Evolutionary conservation across 176 grass and related monocot genomes (phyloP).

Genomic region (Oryza rufipogon): DNA sequence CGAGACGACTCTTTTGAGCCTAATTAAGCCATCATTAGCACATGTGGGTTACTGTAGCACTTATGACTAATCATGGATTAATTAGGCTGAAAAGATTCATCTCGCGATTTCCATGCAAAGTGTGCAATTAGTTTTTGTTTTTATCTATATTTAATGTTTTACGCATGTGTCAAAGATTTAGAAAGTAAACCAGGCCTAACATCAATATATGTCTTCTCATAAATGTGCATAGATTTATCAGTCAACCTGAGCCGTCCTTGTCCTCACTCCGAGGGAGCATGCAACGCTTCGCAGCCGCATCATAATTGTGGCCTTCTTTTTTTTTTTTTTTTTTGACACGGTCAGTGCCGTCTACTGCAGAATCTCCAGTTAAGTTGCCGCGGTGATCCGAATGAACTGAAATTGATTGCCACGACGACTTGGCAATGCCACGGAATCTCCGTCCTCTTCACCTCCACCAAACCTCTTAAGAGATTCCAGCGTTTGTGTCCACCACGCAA

Average conservation of each 20-base stretch:
- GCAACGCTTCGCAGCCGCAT: not conserved
- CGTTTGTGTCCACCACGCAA: not conserved
- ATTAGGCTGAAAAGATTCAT: too few species aligned
- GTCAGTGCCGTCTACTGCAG: not conserved
- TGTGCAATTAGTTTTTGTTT: too few species aligned
- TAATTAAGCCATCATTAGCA: too few species aligned
- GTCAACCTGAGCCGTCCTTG: slow-evolving; percentile 11
- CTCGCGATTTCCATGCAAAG: too few species aligned
- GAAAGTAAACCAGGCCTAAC: too few species aligned
- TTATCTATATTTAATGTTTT: too few species aligned
- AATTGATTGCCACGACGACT: not conserved
- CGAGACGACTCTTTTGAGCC: too few species aligned
- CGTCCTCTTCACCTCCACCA: not conserved
- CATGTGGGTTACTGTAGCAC: too few species aligned
- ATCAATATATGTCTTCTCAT: too few species aligned
- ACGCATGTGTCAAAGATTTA: too few species aligned
- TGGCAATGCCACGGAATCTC: slow-evolving; percentile 26
- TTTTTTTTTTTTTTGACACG: not conserved
- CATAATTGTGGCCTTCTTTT: not conserved
- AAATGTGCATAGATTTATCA: not conserved
- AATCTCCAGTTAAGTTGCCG: not conserved
- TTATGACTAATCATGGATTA: too few species aligned
- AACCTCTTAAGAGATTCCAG: not conserved
- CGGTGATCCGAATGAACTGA: not conserved
- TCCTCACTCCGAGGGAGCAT: not conserved